These are phyloP conservation scores for Xylaria curta DNA, from an alignment of 495 filamentous ascomycete genomes.

Conservation along the genomic window DNA sequence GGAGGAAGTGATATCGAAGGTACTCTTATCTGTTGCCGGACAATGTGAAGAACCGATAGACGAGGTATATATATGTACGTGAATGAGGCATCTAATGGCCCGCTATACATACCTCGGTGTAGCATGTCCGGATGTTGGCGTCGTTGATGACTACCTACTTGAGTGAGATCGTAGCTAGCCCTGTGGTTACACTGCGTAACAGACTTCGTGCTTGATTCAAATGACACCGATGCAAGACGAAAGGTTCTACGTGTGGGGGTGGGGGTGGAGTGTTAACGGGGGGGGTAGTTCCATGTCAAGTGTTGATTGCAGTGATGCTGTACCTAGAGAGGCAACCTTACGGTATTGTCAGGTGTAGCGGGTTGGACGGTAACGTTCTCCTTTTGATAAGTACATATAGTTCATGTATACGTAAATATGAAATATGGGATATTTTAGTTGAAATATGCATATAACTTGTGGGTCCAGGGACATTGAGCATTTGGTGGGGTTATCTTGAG, in stretches of 20 bases:
- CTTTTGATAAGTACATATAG: conserved; percentile 5
- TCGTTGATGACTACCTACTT: neutral
- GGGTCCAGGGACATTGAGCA: neutral
- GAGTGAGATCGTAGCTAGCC: neutral
- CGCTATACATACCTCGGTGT: neutral
- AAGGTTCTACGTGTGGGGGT: neutral
- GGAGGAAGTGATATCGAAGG: neutral
- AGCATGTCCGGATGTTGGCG: neutral
- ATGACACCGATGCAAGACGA: neutral
- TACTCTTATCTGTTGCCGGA: neutral
- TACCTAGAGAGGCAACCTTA: no score
- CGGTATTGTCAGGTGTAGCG: no score
- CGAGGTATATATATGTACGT: neutral
- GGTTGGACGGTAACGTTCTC: no score
- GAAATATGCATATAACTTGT: neutral
- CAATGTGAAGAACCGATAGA: neutral
- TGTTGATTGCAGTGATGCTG: no score
- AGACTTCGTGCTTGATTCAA: neutral
- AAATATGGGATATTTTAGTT: neutral
- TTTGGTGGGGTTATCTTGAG: neutral
- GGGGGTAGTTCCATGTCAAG: no score
- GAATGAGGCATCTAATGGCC: neutral
- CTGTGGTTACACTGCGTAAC: neutral
- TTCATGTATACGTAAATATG: neutral
- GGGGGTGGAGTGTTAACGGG: neutral